phyloP scores from a whole-genome alignment of 1,284 basidiomycete species.

The Neonothopanus nambi region DNA sequence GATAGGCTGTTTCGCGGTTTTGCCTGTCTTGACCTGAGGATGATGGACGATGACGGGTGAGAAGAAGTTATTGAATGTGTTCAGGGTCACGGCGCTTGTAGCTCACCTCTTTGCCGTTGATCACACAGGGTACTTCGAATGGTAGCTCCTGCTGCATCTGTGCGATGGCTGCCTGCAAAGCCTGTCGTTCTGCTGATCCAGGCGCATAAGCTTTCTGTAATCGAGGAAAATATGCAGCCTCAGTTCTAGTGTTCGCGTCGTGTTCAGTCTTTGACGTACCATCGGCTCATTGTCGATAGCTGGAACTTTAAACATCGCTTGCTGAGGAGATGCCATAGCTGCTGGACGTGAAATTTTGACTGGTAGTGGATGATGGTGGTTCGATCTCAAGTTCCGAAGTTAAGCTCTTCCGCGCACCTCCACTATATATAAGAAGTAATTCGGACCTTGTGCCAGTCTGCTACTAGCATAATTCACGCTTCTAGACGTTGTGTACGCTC shows the following conservation, averaged over 20 bases:
- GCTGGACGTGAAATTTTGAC: background rate
- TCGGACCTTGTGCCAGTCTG: too few relatives aligned
- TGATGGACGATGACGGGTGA: too few relatives aligned
- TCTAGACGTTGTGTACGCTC: too few relatives aligned
- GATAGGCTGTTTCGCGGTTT: slow-evolving; percentile 76
- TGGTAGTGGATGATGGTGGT: slow-evolving; percentile 17
- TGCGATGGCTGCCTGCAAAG: slow-evolving; percentile 72
- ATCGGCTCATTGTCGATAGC: slow-evolving; percentile 89
- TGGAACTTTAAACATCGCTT: slow-evolving; percentile 83
- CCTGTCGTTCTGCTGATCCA: slow-evolving; percentile 79
- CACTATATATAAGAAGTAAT: too few relatives aligned
- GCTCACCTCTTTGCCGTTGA: slow-evolving; percentile 87
- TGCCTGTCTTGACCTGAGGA: slow-evolving; percentile 80
- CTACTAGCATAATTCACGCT: too few relatives aligned
- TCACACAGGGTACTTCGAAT: slow-evolving; percentile 89
- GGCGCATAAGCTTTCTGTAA: slow-evolving; percentile 57
- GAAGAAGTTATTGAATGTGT: slow-evolving; percentile 4
- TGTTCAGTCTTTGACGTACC: slow-evolving; percentile 46
- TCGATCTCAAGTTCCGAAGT: background rate
- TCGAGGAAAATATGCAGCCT: slow-evolving; percentile 28
- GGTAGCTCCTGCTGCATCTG: slow-evolving; percentile 85
- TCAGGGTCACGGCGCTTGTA: slow-evolving; percentile 11
- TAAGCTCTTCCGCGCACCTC: too few relatives aligned
- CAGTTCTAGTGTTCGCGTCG: background rate
- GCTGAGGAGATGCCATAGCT: slow-evolving; percentile 62